Evolutionary conservation across 169 alveolate genomes (phyloP), one percentile per base, ranked within the genome.

Genomic region (Besnoitia besnoiti): DNA sequence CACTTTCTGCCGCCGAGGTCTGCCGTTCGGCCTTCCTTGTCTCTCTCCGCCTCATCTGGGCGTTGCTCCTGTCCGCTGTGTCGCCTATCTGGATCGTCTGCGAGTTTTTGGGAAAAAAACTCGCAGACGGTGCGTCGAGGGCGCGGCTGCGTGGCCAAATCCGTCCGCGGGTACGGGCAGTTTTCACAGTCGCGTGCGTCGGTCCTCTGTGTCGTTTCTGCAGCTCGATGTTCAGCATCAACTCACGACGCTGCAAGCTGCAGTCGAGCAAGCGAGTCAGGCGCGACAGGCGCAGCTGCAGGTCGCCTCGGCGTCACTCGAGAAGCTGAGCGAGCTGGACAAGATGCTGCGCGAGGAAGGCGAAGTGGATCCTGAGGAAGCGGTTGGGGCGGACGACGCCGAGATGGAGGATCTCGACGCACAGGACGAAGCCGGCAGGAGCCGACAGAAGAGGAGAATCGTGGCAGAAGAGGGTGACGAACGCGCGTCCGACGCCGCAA

Each of bases 211-310:
- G 30, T 10, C 19, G 62, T 50, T 14, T 35, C 24, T 67, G 1
- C 80, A 67, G 80, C 80, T 67, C 30, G 80, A 67, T 42, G 80
- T 67, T 7, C 40, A 67, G 80, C 80, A 67, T 42, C 39, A 30
- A 42, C 44, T 67, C 44, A 35, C 80, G 80, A 35, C 80, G 12
- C 80, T 67, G 80, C 80, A 67, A 42, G 44, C 80, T 30, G 44
- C 80, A 42, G 80, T 67, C 44, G 47, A 67, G 80, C 80, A 67
- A 16, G 80, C 80, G 44, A 7, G 44, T 67, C 80, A 35, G 24
- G 47, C 80, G 40, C 40, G 44, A 42, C 80, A 67, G 80, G 80
- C 80, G n/a, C 80, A 67, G 47, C 46, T 35, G 44, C 80, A 67
- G 80, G 21, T 30, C 14, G 8, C 44, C n/a, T 35, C 39, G 40